Conservation (phyloP, 768 basidiomycete genomes). For the Termitomyces sp. region DNA sequence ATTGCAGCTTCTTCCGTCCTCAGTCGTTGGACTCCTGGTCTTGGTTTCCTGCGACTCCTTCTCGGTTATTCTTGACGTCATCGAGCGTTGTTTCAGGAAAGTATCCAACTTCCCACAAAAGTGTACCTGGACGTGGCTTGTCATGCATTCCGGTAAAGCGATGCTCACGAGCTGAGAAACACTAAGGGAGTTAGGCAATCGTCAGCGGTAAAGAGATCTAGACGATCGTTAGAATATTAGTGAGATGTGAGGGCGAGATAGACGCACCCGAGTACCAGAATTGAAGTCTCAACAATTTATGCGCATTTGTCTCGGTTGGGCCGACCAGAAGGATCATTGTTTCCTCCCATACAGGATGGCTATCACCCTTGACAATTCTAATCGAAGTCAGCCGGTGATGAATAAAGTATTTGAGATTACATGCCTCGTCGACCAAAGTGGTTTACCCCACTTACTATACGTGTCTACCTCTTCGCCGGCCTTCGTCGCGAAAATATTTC, state of each 20-base stretch:
- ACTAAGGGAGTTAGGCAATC: slow-evolving; percentile 40
- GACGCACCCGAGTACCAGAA: slow-evolving; percentile 67
- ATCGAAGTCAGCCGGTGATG: not conserved
- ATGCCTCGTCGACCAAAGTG: slow-evolving; percentile 64
- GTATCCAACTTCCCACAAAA: slow-evolving; percentile 51
- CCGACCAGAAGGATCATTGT: slow-evolving; percentile 60
- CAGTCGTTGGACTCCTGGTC: no score
- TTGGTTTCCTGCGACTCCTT: no score
- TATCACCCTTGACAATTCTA: slow-evolving; percentile 60
- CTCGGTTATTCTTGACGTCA: slow-evolving; percentile 37
- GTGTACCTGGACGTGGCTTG: slow-evolving; percentile 28
- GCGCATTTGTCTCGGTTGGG: slow-evolving; percentile 60
- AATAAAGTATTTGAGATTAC: not conserved
- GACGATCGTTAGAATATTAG: not conserved
- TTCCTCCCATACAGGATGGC: slow-evolving; percentile 70
- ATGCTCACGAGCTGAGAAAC: slow-evolving; percentile 45
- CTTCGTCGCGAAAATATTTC: slow-evolving; percentile 30
- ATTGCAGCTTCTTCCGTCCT: no score
- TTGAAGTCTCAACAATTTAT: slow-evolving; percentile 64
- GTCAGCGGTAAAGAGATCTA: slow-evolving; percentile 41
- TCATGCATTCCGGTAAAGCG: slow-evolving; percentile 33
- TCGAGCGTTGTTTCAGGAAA: slow-evolving; percentile 45
- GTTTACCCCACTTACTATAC: slow-evolving; percentile 59
- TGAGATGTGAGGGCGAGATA: not conserved
- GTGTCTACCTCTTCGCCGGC: slow-evolving; percentile 37